Conservation (phyloP, 306 rosid species). For the Abrus precatorius region DNA sequence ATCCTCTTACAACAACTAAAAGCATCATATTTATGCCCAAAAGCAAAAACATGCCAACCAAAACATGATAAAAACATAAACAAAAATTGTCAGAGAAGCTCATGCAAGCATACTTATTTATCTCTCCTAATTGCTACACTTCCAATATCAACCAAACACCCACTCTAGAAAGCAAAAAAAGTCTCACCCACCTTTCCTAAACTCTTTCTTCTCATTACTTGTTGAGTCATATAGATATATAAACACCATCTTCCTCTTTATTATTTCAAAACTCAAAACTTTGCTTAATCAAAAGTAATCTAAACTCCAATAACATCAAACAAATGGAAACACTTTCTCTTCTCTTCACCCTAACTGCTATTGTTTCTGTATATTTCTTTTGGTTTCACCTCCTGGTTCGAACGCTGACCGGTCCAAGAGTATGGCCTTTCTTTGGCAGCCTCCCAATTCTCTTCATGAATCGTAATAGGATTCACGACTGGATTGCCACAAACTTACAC, state of each 20-base stretch:
- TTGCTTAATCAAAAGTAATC: background rate
- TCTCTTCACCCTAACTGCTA: constrained; percentile 52
- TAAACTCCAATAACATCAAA: background rate
- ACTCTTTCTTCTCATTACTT: constrained; percentile 24
- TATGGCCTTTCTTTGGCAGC: constrained; percentile 83
- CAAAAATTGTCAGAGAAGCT: background rate
- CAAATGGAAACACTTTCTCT: constrained; percentile 60
- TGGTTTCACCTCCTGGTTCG: constrained; percentile 70
- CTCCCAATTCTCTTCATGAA: constrained; percentile 69
- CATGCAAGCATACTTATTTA: constrained; percentile 31
- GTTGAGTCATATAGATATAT: constrained; percentile 41
- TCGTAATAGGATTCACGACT: constrained; percentile 76
- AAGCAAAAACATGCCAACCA: background rate
- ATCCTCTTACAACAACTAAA: background rate
- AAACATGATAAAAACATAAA: too few species aligned
- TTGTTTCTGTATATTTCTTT: constrained; percentile 55
- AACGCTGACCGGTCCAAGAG: constrained; percentile 77
- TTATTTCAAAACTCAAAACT: constrained; percentile 11
- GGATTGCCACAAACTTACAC: constrained; percentile 72
- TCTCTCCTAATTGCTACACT: background rate
- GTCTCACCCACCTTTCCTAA: constrained; percentile 79
- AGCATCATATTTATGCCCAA: too few species aligned
- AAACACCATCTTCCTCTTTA: constrained; percentile 11
- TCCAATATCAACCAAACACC: constrained; percentile 56
- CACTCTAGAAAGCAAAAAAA: constrained; percentile 41